These are phyloP conservation scores for Saitozyma podzolica DNA, from an alignment of 768 basidiomycete species.

Conservation along the genomic window DNA sequence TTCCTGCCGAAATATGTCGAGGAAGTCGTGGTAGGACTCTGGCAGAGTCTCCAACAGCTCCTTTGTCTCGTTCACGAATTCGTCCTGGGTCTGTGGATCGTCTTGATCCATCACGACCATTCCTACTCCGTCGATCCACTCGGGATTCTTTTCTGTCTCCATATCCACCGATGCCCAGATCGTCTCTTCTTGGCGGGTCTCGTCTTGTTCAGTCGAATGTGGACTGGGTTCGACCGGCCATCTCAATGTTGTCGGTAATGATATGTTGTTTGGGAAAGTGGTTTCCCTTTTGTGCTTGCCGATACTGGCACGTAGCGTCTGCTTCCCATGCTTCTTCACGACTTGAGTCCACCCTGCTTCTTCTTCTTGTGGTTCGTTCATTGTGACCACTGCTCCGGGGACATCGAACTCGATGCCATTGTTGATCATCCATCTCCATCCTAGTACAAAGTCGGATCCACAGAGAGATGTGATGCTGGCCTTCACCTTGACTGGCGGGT, in stretches of 20 bases:
- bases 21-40: conserved; percentile 3
- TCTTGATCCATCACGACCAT: too few relatives aligned
- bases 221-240: too few relatives aligned
- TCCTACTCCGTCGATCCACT: too few relatives aligned
- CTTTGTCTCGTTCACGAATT: not conserved
- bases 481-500: not conserved
- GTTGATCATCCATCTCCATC: not conserved
- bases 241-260: too few relatives aligned
- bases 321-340: too few relatives aligned
- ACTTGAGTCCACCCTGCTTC: too few relatives aligned
- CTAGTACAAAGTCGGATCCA: not conserved
- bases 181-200: not conserved
- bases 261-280: too few relatives aligned
- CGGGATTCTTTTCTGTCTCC: too few relatives aligned
- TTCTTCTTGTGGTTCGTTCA: not conserved
- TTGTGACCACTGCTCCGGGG: not conserved
- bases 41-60: not conserved
- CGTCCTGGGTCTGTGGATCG: too few relatives aligned
- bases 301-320: too few relatives aligned
- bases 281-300: too few relatives aligned
- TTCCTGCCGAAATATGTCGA: not conserved
- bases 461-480: not conserved
- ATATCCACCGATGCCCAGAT: too few relatives aligned
- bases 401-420: not conserved
- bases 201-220: not conserved